phyloP scores from a whole-genome alignment of 352 stramenopile genomes.

The Phytophthora chlamydospora region DNA sequence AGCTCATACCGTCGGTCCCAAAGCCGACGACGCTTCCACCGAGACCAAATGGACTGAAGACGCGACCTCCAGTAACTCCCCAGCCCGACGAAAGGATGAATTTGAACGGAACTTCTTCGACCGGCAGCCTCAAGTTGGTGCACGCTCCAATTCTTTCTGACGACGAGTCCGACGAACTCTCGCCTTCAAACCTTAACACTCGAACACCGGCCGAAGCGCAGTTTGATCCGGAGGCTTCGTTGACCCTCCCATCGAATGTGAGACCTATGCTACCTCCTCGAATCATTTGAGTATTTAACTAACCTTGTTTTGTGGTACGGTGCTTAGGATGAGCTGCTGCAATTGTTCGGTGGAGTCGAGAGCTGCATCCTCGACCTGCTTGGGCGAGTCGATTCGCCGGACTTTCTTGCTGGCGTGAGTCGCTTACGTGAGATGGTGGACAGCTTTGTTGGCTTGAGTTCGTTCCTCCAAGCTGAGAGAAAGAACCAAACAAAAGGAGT shows the following conservation, averaged over 20 bases:
- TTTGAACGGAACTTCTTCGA: neutral
- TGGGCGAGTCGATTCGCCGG: neutral
- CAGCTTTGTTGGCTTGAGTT: constrained; percentile 36
- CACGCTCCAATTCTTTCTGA: constrained; percentile 44
- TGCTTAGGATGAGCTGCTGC: constrained; percentile 36
- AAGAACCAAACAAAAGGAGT: neutral
- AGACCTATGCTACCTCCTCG: neutral
- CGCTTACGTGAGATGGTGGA: constrained; percentile 25
- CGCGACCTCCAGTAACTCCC: constrained; percentile 1
- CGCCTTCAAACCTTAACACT: neutral
- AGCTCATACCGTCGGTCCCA: constrained; percentile 16
- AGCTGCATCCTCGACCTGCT: constrained; percentile 37
- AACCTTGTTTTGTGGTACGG: neutral
- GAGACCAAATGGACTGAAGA: constrained; percentile 23
- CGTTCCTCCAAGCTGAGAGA: constrained; percentile 34
- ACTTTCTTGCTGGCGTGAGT: constrained; percentile 10
- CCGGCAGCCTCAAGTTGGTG: constrained; percentile 45
- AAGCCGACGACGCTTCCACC: constrained; percentile 19
- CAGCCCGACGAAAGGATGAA: neutral
- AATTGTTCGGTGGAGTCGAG: constrained; percentile 30
- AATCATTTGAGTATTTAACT: neutral
- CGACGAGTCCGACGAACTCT: constrained; percentile 18
- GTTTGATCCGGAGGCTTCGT: constrained; percentile 51
- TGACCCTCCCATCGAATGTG: constrained; percentile 58
- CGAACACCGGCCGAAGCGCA: constrained; percentile 8